phyloP scores from a whole-genome alignment of 192 early-diverging fungal species.

The Spizellomyces sp. region DNA sequence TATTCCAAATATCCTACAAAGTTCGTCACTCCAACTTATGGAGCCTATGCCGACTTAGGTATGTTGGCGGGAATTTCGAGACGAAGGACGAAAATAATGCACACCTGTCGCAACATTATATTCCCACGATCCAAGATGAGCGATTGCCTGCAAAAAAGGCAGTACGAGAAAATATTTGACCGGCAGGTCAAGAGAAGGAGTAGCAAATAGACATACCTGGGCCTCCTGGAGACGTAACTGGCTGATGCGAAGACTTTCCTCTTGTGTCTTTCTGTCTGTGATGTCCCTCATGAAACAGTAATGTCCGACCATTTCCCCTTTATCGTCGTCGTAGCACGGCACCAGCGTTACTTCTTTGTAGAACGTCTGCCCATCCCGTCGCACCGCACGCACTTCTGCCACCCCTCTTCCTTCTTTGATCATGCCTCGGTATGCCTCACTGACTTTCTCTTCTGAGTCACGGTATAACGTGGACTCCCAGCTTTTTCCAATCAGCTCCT shows the following conservation, averaged over 20 bases:
- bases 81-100: no score
- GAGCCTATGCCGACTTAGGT: no score
- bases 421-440: not conserved
- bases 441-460: not conserved
- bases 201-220: not conserved
- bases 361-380: not conserved
- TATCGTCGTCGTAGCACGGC: not conserved
- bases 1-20: constrained; percentile 1
- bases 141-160: constrained; percentile 3
- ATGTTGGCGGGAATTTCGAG: no score
- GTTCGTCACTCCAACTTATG: not conserved
- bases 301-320: not conserved
- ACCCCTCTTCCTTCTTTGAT: not conserved
- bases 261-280: not conserved
- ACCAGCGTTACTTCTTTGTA: constrained; percentile 7
- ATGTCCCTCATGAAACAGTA: constrained; percentile 2
- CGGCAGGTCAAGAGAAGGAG: not conserved
- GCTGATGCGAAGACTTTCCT: constrained; percentile 1
- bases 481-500: constrained; percentile 5
- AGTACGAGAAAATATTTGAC: no score
- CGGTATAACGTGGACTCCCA: constrained; percentile 4
- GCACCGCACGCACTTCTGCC: not conserved
- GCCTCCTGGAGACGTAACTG: constrained; percentile 1
- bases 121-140: constrained; percentile 4
- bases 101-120: not conserved